Conservation (phyloP, 768 basidiomycete species). For the Termitomyces heimii region DNA sequence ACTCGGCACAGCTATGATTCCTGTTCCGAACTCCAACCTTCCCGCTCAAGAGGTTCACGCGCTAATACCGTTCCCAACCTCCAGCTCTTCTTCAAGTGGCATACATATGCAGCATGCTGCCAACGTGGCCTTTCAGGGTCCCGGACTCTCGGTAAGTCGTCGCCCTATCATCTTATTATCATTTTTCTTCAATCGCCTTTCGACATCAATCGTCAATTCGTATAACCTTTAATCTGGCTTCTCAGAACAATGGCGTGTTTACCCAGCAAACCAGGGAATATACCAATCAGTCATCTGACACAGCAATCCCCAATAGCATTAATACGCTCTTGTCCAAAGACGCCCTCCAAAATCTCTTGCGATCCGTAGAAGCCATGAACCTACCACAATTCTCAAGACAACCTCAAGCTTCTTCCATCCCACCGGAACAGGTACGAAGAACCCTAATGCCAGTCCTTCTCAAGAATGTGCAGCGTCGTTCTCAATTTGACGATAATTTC, state of each 20-base stretch:
- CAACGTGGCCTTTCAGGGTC: background rate
- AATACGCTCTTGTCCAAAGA: background rate
- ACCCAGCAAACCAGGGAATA: background rate
- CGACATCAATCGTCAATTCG: no score
- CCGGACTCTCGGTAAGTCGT: background rate
- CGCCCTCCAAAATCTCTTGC: background rate
- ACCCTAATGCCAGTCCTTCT: slow-evolving; percentile 12
- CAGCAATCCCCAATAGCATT: background rate
- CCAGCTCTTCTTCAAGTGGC: background rate
- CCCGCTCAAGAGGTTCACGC: background rate
- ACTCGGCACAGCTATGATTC: background rate
- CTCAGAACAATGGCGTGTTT: background rate
- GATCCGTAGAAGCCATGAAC: background rate
- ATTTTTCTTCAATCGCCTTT: background rate
- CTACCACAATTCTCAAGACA: background rate
- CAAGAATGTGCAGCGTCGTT: slow-evolving; percentile 14
- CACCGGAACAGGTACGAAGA: slow-evolving; percentile 5
- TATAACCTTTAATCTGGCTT: background rate
- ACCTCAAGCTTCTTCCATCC: background rate
- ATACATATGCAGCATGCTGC: background rate
- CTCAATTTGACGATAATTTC: background rate
- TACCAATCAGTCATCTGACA: background rate
- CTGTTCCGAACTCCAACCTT: background rate
- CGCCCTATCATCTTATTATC: background rate
- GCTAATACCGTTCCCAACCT: background rate